Conservation (phyloP, 2,329 filamentous ascomycete genomes). For the Hypoxylon sp. region DNA sequence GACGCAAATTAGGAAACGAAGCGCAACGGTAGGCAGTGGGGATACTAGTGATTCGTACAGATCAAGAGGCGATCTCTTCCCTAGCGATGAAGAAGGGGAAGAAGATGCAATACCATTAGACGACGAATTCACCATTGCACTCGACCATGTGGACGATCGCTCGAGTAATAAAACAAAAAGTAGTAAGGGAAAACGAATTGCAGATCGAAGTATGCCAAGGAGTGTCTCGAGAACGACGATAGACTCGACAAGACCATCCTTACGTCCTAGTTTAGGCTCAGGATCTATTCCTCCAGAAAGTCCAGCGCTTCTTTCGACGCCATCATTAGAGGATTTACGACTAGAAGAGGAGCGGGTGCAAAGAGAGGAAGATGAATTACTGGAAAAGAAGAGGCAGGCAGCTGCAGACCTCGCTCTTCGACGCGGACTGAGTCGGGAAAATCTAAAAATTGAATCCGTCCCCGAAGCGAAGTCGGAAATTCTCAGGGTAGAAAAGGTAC, state of each 20-base stretch:
- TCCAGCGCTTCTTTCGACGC: conserved; percentile 58
- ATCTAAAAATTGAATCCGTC: conserved; percentile 56
- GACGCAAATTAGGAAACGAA: conserved; percentile 72
- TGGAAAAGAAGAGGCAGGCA: conserved; percentile 67
- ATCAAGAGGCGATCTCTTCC: conserved; percentile 90
- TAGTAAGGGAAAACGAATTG: conserved; percentile 71
- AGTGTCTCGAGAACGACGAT: conserved; percentile 73
- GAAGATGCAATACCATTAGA: conserved; percentile 94
- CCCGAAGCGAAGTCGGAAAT: conserved; percentile 54
- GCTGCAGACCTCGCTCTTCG: conserved; percentile 67
- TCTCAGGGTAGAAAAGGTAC: conserved; percentile 51
- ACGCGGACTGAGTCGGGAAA: conserved; percentile 61
- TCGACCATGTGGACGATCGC: conserved; percentile 83
- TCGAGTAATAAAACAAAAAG: conserved; percentile 76
- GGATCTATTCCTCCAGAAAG: conserved; percentile 53
- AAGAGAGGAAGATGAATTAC: conserved; percentile 67
- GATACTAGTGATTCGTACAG: conserved; percentile 88
- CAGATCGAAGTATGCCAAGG: conserved; percentile 60
- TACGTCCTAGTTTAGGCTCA: conserved; percentile 46
- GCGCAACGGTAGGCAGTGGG: conserved; percentile 83
- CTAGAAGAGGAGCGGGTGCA: conserved; percentile 67
- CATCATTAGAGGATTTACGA: conserved; percentile 67
- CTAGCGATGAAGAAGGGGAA: conserved; percentile 86
- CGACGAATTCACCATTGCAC: conserved; percentile 89
- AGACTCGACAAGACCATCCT: conserved; percentile 57